Evolutionary conservation across 345 rosid species (phyloP), one percentile per base, ranked within the genome.

Genomic region (Eucalyptus regnans): DNA sequence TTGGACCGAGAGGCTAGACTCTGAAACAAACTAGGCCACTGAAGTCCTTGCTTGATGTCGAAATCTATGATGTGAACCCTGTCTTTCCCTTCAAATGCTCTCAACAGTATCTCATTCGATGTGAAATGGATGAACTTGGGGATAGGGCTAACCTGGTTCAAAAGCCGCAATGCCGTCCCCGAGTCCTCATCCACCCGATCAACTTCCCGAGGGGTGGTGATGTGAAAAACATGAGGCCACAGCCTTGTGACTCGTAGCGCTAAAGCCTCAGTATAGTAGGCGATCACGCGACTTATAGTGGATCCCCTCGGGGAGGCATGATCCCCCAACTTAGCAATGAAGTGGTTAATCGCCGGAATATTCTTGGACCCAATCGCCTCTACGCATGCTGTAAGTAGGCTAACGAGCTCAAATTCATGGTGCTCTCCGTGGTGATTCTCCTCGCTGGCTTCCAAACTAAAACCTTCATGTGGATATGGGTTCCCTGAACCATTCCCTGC

Each of bases 1-100:
- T 94, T 93, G 33, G 91, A 60, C 90, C 97, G 94, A 7, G 96
- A 93, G 66, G 99, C 99, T 91, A 98, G 90, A 92, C 96, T 97
- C 92, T 98, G 99, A 91, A 98, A 95, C 91, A 98, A 91, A 89
- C 98, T 93, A 37, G 99, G 99, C 99, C 99, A 98, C 88, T 98
- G 99, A 71, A 98, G 95, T 9, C 99, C 99, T 94, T 97, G 99
- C 96, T 95, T 96, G 90, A 97, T 95, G 93, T 96, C 99, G 44
- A 98, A 98, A 90, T 98, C 99, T 37, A 98, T 96, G 8, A 98
- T 92, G 93, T 98, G 99, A 80, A 98, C 94, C 92, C 96, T 94
- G 90, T 97, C 99, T 92, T 96, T 96, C 87, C 99, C 99, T 89
- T 98, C 97, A 31, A 98, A 97, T 27, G 98, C 98, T 92, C 98